Base-by-base conservation (phyloP, 805 yeast genomes). In the Lipomyces orientalis region DNA sequence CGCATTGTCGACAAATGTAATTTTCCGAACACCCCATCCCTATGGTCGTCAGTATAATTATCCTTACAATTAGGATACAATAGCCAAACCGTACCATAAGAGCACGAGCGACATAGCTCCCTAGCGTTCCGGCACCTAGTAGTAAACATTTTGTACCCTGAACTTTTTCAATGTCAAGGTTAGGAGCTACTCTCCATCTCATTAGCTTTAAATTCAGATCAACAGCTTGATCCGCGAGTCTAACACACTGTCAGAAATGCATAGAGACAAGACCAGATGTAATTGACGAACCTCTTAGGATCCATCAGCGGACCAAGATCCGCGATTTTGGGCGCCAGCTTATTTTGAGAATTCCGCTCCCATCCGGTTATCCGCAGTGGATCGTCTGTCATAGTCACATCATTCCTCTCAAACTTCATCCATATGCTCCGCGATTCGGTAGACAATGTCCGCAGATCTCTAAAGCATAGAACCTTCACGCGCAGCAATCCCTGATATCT, bases 181-280 rank as follows among this genome's bases (percentile, higher is more conserved):
- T 84, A 0, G 99, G 98, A 0, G 91, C 92, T 19, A 95, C 86
- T 72, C 99, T 84, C 99, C 99, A 95, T 76, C 93, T 92, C 99
- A 95, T 95, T 57, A 95, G 81, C 79, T 91, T 91, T 66, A 95
- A 81, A 75, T 95, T 95, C 65, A 95, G 83, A 76, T 93, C 97
- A 5, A 93, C 93, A 0, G 98, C 94, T 78, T 96, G 98, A 67
- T 89, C 90, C 0, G 97, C 94, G 29, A 95, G 81, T 71, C 90
- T 60, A 58, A 9, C 16, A 31, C 7, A 19, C 19, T 52, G 22
- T 22, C 29, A 33, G 25, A 8, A 31, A 19, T 58, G 34, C 58
- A 22, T 46, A 16, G 14, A 14, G 10, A 22, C 34, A 5, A 19
- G 22, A n/a, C 49, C 4, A 35, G 14, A 43, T 16, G 49, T n/a